Evolutionary conservation across 495 filamentous ascomycete species (phyloP).

Genomic region (Halenospora varia): DNA sequence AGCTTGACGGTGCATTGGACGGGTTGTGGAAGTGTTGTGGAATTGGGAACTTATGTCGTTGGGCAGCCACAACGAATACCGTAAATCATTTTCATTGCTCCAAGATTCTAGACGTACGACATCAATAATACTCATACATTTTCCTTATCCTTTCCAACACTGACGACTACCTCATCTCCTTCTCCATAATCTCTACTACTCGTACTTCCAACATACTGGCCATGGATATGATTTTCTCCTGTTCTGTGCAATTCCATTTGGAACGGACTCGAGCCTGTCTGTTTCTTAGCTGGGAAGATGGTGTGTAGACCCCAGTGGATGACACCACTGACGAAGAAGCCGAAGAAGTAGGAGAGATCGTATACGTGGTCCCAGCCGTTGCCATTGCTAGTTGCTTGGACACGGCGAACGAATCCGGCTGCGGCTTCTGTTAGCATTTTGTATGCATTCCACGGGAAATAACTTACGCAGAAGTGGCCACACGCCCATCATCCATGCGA

Average conservation of each 20-base stretch:
- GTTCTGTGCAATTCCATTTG: slow-evolving; percentile 16
- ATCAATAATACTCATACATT: too few species aligned
- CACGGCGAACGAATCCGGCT: slow-evolving; percentile 26
- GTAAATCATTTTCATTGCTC: too few species aligned
- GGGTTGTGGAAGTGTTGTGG: too few species aligned
- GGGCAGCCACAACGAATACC: too few species aligned
- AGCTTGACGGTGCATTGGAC: too few species aligned
- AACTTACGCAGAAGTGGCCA: slow-evolving; percentile 21
- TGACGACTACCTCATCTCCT: slow-evolving; percentile 1
- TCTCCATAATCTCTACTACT: neutral
- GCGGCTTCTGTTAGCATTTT: slow-evolving; percentile 7
- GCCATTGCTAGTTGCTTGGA: slow-evolving; percentile 9
- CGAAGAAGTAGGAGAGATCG: slow-evolving; percentile 24
- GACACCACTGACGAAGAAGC: slow-evolving; percentile 19
- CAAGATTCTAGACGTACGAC: too few species aligned
- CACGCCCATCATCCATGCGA: slow-evolving; percentile 78
- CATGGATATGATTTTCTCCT: neutral
- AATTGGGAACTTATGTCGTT: too few species aligned
- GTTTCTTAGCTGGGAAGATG: slow-evolving; percentile 17
- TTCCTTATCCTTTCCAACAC: neutral
- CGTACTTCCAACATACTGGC: neutral
- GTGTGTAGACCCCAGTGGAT: slow-evolving; percentile 15
- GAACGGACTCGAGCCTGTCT: slow-evolving; percentile 19
- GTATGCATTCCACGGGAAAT: too few species aligned
- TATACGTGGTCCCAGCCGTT: slow-evolving; percentile 24